Evolutionary conservation across 495 filamentous ascomycete species (phyloP), one percentile per base, ranked within the genome.

Genomic region (Penicillium fimorum): DNA sequence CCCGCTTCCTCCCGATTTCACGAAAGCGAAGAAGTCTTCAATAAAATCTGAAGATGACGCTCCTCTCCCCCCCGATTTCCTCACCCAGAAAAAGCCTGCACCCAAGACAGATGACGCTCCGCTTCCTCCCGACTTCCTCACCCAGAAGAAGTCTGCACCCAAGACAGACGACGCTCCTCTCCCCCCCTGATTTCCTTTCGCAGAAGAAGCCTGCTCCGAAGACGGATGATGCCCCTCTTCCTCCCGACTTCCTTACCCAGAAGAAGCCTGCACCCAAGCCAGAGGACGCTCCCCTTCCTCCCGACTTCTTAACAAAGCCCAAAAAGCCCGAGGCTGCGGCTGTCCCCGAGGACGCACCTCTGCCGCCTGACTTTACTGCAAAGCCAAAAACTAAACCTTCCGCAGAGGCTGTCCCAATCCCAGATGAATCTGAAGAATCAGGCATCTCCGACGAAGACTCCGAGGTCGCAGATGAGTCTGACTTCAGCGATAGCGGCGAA

Each of bases 361-460:
- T 89, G 6, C 86, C 87, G 3, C 85, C 83, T 4, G 84, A 86
- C 58, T 87, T 84, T 53, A 66, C 48, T 13, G 50, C 50, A 38
- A 58, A 61, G 50, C 69, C 62, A 40, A 76, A 64, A 57, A 67
- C 62, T 58, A 18, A 56, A 49, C 50, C 58, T n/a, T 40, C 48
- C 38, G 67, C 69, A 33, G 62, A 67, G 20, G 58, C 61, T 25
- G 61, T 62, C 6, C 62, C 66, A 11, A 37, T 72, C 13, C 67
- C 69, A 3, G 62, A 68, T 49, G 73, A 50, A 10, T 70, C 72
- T 5, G 68, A 65, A 8, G 47, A 37, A 35, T 41, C 33, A 3
- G 48, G 22, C 29, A 70, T 47, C 15, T 69, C 70, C 1, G 67
- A 62, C 43, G 68, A 38, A 9, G 65, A 68, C 3, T 67, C 62